Conservation (phyloP, 2,329 filamentous ascomycete species). For the Sphaerulina musiva region DNA sequence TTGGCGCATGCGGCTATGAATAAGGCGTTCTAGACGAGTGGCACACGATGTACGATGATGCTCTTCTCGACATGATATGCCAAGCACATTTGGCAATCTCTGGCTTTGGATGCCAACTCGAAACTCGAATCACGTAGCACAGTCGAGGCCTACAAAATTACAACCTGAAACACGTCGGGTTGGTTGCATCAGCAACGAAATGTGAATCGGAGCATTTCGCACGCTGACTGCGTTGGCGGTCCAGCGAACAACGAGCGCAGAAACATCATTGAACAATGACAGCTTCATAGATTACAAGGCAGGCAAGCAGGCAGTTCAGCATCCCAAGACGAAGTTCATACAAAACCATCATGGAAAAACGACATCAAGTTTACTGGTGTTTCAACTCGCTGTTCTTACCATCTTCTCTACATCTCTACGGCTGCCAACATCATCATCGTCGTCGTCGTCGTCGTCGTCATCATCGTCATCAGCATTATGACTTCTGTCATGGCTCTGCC, state of each 20-base stretch:
- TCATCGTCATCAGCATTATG: not conserved
- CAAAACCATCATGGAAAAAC: not conserved
- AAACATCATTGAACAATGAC: not conserved
- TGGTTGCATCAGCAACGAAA: too few relatives aligned
- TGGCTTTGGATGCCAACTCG: too few relatives aligned
- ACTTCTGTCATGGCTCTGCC: not conserved
- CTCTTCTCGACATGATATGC: not conserved
- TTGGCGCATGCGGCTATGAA: constrained; percentile 77
- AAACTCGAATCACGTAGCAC: too few relatives aligned
- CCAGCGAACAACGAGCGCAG: not conserved
- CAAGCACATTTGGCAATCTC: not conserved
- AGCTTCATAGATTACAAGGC: not conserved
- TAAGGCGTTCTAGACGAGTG: constrained; percentile 53
- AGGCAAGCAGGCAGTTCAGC: not conserved
- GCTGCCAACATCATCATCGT: not conserved
- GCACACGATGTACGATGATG: not conserved
- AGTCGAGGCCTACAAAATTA: too few relatives aligned
- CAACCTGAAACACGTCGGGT: not conserved
- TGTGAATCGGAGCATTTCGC: too few relatives aligned
- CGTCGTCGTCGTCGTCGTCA: not conserved
- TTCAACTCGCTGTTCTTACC: not conserved
- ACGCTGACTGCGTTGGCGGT: too few relatives aligned
- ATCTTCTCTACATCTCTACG: not conserved
- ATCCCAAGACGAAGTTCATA: not conserved
- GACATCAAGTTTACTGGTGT: not conserved